Evolutionary conservation across 2,329 filamentous ascomycete genomes (phyloP), one percentile per base, ranked within the genome.

Genomic region (Colletotrichum liriopes): DNA sequence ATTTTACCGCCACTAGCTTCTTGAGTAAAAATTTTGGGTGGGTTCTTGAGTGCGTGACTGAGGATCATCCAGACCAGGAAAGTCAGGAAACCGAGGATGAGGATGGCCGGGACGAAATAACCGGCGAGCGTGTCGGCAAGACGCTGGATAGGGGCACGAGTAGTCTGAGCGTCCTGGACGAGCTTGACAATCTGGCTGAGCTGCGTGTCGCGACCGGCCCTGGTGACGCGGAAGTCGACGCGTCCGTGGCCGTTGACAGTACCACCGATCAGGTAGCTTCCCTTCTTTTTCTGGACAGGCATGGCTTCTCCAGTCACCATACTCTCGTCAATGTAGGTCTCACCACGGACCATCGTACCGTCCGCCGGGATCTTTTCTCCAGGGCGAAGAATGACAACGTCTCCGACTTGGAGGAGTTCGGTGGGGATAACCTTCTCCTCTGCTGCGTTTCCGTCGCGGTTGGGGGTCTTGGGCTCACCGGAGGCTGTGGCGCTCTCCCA

Each of bases 271-370:
- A 99, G 86, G 54, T 90, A 83, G 76, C 91, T 91, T 11, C 93
- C 94, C 77, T 94, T 92, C 76, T 90, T 92, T 84, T 99, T 99
- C 77, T 94, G 91, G 45, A 98, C 95, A 0, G 96, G 96, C 89
- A 98, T 96, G 3, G 96, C 93, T 84, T 99, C 96, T 75, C 96
- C 96, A 7, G 96, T 99, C 60, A 99, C 95, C 96, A 98, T 98
- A 79, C 95, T 98, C 84, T 99, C 96, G 76, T 99, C 95, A 29
- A 98, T 90, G 78, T 97, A 98, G 45, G 94, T 97, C 82, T 98
- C 94, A 41, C 96, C 96, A 65, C 93, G 91, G 67, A 94, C 94
- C 64, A 99, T 89, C 11, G 91, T 88, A 59, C 96, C 96, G 80
- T 99, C 96, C 1, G 96, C 96, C 1, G 96, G 96, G 70, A 99